Base-by-base conservation (phyloP, 495 filamentous ascomycete species). In the Evansstolkia leycettana region DNA sequence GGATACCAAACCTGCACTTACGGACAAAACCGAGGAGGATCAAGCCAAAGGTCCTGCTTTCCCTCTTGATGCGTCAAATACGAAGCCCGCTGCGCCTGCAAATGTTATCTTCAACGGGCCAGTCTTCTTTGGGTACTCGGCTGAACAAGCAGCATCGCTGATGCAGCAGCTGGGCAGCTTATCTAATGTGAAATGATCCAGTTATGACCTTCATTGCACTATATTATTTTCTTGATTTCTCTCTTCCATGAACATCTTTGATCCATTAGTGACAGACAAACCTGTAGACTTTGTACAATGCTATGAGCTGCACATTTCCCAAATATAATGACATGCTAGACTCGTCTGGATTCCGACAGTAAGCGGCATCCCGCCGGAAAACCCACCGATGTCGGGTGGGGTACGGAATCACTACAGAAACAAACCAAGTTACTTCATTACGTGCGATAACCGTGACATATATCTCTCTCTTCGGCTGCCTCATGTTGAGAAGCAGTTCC, bases 81-180 rank as follows among this genome's bases (percentile, higher is more conserved):
- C 37, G 2, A 19, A 38, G 6, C 16, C 28, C 3, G 12, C 30
- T 3, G 37, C 46, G 19, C 53, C 51, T 7, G 69, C 80, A 1
- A 75, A 76, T 43, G 72, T 92, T 65, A 60, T 84, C 0, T 90
- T 92, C 40, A 88, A 79, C 15, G 87, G 87, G 0, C 85, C 87
- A 0, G 84, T 93, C 1, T 93, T 94, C 47, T 81, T 93, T 42
- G 86, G 85, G 0, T 93, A 90, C 50, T 72, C 80, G 1, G 69
- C 84, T 24, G 84, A 90, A 39, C 78, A 90, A 50, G 76, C 82
- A 12, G 72, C 82, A 13, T 58, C 62, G 14, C 59, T 93, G 23
- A 65, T 93, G 64, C 73, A 78, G 39, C 69, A 78, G 36, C 42
- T 66, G 10, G 47, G 48, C 9, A 42, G 36, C 2, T 7, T 46